These are phyloP conservation scores for Tetracladium marchalianum DNA, from an alignment of 495 filamentous ascomycete genomes.

Conservation along the genomic window DNA sequence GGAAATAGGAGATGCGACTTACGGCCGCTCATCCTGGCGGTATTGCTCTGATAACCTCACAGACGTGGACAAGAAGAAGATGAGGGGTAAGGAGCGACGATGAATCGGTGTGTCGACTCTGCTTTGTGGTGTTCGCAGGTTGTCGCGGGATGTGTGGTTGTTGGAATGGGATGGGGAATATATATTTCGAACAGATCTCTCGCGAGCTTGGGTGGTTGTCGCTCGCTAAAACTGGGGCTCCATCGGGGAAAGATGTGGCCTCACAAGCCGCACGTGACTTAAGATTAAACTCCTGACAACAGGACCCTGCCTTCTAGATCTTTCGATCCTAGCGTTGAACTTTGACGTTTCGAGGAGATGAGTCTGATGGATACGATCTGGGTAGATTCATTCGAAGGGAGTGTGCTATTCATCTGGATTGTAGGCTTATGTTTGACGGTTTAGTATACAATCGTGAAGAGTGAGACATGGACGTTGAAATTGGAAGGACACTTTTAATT, in stretches of 20 bases:
- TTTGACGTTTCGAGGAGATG: no score
- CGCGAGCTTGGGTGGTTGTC: background rate
- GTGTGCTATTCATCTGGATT: no score
- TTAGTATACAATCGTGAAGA: no score
- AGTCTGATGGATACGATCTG: no score
- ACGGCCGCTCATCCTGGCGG: conserved; percentile 49
- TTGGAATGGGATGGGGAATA: conserved; percentile 8
- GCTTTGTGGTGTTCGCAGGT: conserved; percentile 17
- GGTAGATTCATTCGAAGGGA: no score
- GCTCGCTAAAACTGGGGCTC: conserved; percentile 13
- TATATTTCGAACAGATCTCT: conserved; percentile 18
- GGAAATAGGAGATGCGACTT: conserved; percentile 24
- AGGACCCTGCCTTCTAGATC: no score
- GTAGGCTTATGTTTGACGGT: no score
- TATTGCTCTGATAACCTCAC: conserved; percentile 21
- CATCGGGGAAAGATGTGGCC: conserved; percentile 14
- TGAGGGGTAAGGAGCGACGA: conserved; percentile 17
- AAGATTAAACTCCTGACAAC: background rate
- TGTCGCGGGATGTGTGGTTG: conserved; percentile 11
- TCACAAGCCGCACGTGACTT: conserved; percentile 8
- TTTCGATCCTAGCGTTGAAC: no score
- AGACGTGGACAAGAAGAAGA: conserved; percentile 19
- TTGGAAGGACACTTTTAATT: no score
- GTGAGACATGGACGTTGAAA: no score
- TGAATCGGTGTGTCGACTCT: conserved; percentile 12